These are phyloP conservation scores for Colletotrichum sp. DNA, from an alignment of 2,329 filamentous ascomycete species.

Conservation along the genomic window DNA sequence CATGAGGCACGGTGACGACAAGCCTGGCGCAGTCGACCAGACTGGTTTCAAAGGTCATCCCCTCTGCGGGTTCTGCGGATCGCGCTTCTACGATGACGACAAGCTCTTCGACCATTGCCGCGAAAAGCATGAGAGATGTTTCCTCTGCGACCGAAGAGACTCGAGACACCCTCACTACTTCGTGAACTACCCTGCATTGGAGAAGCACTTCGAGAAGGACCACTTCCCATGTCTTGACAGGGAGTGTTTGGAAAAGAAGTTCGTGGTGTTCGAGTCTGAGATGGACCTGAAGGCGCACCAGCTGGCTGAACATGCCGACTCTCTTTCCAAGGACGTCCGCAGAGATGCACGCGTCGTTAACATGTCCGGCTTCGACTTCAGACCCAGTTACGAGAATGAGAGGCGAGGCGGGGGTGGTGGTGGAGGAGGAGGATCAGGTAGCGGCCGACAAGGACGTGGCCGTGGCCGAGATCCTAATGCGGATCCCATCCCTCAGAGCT, in stretches of 20 bases:
- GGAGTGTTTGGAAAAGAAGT: conserved; percentile 96
- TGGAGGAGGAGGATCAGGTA: conserved; percentile 40
- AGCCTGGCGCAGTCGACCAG: conserved; percentile 87
- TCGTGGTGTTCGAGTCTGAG: conserved; percentile 93
- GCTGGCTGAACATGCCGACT: conserved; percentile 79
- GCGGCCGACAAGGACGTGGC: conserved; percentile 45
- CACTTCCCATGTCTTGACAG: conserved; percentile 85
- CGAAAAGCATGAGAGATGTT: conserved; percentile 92
- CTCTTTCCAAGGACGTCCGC: conserved; percentile 81
- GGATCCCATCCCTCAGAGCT: conserved; percentile 77
- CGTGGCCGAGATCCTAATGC: conserved; percentile 87
- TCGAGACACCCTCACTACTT: conserved; percentile 86
- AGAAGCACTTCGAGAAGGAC: conserved; percentile 84
- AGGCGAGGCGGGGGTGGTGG: conserved; percentile 49
- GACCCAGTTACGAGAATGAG: conserved; percentile 72
- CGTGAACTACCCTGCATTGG: conserved; percentile 83
- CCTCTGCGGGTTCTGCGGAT: conserved; percentile 88
- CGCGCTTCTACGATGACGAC: conserved; percentile 94
- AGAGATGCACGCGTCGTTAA: conserved; percentile 86
- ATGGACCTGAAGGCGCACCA: conserved; percentile 96
- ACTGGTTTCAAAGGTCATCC: conserved; percentile 97
- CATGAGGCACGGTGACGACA: conserved; percentile 89
- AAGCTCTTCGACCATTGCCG: conserved; percentile 94
- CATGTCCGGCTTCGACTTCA: conserved; percentile 83
- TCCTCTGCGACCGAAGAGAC: conserved; percentile 82